Percentiles rank a stretch among this genome's conserved stretches.
Conservation (phyloP, 2,329 filamentous ascomycete species). For the Pseudogymnoascus sp. region DNA sequence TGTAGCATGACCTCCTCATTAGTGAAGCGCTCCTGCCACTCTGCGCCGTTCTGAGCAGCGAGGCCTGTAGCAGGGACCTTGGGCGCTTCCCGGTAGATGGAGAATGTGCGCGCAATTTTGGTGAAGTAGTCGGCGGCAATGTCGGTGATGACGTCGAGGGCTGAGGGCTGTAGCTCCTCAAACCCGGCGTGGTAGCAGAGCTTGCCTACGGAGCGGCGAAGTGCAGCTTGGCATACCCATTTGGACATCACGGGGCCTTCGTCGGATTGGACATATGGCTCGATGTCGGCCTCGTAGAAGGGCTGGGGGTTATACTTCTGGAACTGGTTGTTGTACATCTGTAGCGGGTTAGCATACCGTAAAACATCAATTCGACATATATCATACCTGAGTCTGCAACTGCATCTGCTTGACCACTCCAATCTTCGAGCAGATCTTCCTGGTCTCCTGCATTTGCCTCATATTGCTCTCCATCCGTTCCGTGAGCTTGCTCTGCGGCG, state of each 20-base stretch:
- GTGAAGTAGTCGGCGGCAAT: slow-evolving; percentile 83
- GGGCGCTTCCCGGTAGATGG: slow-evolving; percentile 74
- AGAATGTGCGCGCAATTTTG: slow-evolving; percentile 73
- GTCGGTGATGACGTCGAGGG: slow-evolving; percentile 82
- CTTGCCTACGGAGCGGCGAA: slow-evolving; percentile 88
- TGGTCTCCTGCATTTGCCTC: slow-evolving; percentile 89
- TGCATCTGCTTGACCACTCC: slow-evolving; percentile 99
- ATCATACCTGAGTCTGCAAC: slow-evolving; percentile 78
- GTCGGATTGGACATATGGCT: slow-evolving; percentile 82
- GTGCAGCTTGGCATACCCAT: slow-evolving; percentile 70
- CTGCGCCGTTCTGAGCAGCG: slow-evolving; percentile 29
- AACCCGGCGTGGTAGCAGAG: slow-evolving; percentile 95
- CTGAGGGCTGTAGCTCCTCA: slow-evolving; percentile 92
- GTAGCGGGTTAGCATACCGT: neutral
- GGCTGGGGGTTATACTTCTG: slow-evolving; percentile 90
- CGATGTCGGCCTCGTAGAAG: slow-evolving; percentile 78
- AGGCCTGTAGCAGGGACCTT: slow-evolving; percentile 52
- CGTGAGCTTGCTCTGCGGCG: slow-evolving; percentile 65
- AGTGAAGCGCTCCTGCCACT: slow-evolving; percentile 62
- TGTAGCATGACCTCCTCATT: slow-evolving; percentile 83
- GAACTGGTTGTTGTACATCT: slow-evolving; percentile 98
- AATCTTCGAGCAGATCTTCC: slow-evolving; percentile 93
- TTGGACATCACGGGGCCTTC: slow-evolving; percentile 81
- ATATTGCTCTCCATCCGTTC: slow-evolving; percentile 86
- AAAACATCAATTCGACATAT: neutral